Evolutionary conservation across 768 basidiomycete genomes (phyloP), one percentile per base, ranked within the genome.

Genomic region (Artomyces pyxidatus): DNA sequence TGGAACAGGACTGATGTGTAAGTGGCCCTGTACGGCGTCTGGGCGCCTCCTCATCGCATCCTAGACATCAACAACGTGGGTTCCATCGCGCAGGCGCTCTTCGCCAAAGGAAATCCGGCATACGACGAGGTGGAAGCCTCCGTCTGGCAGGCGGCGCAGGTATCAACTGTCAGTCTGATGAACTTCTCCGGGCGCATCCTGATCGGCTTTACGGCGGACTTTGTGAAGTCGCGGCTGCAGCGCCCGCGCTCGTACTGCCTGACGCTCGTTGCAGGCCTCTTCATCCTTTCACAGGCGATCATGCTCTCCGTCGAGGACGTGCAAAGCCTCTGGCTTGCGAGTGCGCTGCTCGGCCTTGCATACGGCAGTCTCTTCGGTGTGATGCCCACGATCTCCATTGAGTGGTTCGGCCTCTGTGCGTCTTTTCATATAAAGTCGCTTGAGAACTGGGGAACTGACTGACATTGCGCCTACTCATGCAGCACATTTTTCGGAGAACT

Each of bases 371-470:
- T 80, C 47, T 91, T 88, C 61, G 85, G 84, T 2, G 68, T 86
- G 37, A 73, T 77, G 59, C 87, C 88, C 0, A 80, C 83, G n/a
- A 72, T 94, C 26, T 73, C 78, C 45, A 73, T 93, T 22, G 92
- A 94, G 56, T 92, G 88, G 88, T 94, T 93, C 56, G 91, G 91
- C 6, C 71, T 94, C 59, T 70, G 88, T 88, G 58, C 59, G 85
- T 79, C 2, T 10, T 26, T 16, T 41, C 23, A 5, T 38, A 27
- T 29, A 40, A 23, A 26, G 27, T 21, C 28, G 11, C 23, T 46
- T 14, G 14, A 3, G 4, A 22, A 12, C 22, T 32, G 23, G 48
- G 29, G 22, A 22, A 29, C 48, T 26, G 40, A 25, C 29, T 42
- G 40, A 46, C 14, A n/a, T 16, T 37, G 37, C 2, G 12, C 17